Conservation (phyloP, 768 basidiomycete species). For the Boletus fagicola region DNA sequence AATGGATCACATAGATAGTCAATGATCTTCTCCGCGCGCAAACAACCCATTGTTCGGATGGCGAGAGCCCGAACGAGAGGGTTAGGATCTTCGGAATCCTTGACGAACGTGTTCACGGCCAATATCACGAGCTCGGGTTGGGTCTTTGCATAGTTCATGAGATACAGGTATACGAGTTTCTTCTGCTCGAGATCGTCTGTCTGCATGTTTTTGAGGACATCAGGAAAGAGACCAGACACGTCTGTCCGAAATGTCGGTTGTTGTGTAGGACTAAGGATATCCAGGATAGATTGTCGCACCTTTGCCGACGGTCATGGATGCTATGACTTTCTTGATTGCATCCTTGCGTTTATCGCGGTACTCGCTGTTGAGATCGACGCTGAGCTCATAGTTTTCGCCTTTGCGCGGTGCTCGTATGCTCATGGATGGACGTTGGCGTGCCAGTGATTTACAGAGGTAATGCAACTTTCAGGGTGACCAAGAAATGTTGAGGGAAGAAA, state of each 20-base stretch:
- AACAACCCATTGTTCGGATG: slow-evolving; percentile 96
- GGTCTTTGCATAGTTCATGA: slow-evolving; percentile 99
- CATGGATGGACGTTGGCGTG: slow-evolving; percentile 33
- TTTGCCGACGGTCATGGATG: slow-evolving; percentile 99
- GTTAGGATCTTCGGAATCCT: slow-evolving; percentile 95
- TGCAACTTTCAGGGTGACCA: not conserved
- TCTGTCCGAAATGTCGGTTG: slow-evolving; percentile 41
- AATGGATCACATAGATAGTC: slow-evolving; percentile 97
- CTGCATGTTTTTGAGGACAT: slow-evolving; percentile 99
- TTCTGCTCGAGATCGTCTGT: slow-evolving; percentile 99
- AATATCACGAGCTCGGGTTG: slow-evolving; percentile 99
- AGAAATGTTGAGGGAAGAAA: too few species aligned
- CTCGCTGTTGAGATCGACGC: slow-evolving; percentile 95
- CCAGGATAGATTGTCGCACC: slow-evolving; percentile 45
- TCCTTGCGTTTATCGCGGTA: slow-evolving; percentile 95
- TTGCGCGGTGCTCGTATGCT: slow-evolving; percentile 58
- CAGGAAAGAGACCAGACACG: slow-evolving; percentile 93
- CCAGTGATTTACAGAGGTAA: not conserved
- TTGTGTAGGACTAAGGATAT: slow-evolving; percentile 6
- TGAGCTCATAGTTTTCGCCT: slow-evolving; percentile 97
- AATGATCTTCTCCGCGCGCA: slow-evolving; percentile 98
- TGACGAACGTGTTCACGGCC: slow-evolving; percentile 98
- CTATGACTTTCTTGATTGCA: slow-evolving; percentile 97
- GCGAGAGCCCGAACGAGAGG: slow-evolving; percentile 95
- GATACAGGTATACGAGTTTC: slow-evolving; percentile 98